Conservation (phyloP, 2,329 filamentous ascomycete genomes). For the Berkeleyomyces rouxiae region DNA sequence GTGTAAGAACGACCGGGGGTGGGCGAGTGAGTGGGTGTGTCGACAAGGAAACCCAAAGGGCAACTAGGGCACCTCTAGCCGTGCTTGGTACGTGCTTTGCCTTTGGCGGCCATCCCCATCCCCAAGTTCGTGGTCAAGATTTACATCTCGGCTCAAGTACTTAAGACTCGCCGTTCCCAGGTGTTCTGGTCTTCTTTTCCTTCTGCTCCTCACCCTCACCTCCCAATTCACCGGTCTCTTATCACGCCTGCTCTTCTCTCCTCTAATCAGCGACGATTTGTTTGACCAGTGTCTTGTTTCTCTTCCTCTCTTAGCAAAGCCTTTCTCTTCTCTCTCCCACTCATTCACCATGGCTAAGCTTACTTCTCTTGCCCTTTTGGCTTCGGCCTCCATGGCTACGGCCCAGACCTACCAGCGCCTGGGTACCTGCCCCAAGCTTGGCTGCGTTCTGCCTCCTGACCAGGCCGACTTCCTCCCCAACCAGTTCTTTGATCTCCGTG, state of each 20-base stretch:
- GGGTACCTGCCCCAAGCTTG: constrained; percentile 40
- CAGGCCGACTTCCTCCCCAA: constrained; percentile 68
- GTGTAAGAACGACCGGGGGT: background rate
- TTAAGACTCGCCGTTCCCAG: background rate
- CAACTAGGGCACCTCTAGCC: background rate
- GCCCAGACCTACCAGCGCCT: constrained; percentile 44
- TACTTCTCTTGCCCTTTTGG: constrained; percentile 11
- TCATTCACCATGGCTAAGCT: constrained; percentile 8
- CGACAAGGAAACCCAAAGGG: too few relatives aligned
- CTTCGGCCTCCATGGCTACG: constrained; percentile 16
- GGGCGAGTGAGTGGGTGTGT: background rate
- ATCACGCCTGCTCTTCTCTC: background rate
- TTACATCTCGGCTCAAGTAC: background rate
- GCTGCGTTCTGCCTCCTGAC: constrained; percentile 44
- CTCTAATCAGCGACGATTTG: background rate
- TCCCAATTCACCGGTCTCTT: background rate
- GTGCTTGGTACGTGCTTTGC: background rate
- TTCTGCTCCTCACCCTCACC: background rate
- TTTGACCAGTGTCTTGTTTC: constrained; percentile 3
- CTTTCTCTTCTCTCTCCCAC: background rate
- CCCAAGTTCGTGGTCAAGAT: background rate
- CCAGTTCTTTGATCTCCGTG: constrained; percentile 68
- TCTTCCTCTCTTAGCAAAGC: background rate
- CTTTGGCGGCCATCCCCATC: background rate
- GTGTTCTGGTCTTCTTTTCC: background rate